Percentiles rank a stretch among this genome's conserved stretches.
Conservation (phyloP, 352 stramenopile species). For the Pythium graminicola region DNA sequence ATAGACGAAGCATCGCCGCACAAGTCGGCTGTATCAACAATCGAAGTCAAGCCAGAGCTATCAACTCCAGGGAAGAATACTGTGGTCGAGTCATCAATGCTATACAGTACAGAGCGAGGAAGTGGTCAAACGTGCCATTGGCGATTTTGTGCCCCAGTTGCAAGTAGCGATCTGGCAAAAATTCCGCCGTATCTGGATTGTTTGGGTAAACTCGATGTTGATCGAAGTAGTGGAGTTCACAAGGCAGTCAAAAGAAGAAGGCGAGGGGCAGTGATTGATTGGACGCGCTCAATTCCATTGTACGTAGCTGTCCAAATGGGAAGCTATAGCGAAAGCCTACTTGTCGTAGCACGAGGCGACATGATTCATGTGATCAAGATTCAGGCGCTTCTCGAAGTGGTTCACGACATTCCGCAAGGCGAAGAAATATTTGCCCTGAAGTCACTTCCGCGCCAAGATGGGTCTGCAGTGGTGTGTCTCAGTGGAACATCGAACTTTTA, state of each 20-base stretch:
- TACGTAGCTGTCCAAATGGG: slow-evolving; percentile 51
- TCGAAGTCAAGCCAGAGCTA: slow-evolving; percentile 9
- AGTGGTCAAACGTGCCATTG: slow-evolving; percentile 14
- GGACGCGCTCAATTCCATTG: slow-evolving; percentile 21
- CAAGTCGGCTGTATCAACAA: slow-evolving; percentile 10
- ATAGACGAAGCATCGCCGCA: neutral
- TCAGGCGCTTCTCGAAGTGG: slow-evolving; percentile 33
- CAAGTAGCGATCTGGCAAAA: too few relatives aligned
- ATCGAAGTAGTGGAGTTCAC: neutral
- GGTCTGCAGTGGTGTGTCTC: slow-evolving; percentile 19
- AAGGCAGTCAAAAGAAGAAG: slow-evolving; percentile 7
- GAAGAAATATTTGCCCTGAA: slow-evolving; percentile 24
- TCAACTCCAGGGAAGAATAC: neutral
- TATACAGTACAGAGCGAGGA: slow-evolving; percentile 20
- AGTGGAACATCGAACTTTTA: slow-evolving; percentile 4
- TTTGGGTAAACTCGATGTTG: slow-evolving; percentile 13
- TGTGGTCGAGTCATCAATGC: too few relatives aligned
- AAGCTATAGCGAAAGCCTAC: slow-evolving; percentile 38
- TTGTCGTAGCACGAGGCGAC: slow-evolving; percentile 44
- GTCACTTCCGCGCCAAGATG: slow-evolving; percentile 18
- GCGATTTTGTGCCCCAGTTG: slow-evolving; percentile 9
- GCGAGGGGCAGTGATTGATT: slow-evolving; percentile 14
- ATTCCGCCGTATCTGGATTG: slow-evolving; percentile 9
- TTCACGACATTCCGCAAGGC: slow-evolving; percentile 14
- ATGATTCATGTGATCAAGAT: slow-evolving; percentile 68